Base-by-base conservation (phyloP, 1,139 yeast species). In the Hansenula sp. region DNA sequence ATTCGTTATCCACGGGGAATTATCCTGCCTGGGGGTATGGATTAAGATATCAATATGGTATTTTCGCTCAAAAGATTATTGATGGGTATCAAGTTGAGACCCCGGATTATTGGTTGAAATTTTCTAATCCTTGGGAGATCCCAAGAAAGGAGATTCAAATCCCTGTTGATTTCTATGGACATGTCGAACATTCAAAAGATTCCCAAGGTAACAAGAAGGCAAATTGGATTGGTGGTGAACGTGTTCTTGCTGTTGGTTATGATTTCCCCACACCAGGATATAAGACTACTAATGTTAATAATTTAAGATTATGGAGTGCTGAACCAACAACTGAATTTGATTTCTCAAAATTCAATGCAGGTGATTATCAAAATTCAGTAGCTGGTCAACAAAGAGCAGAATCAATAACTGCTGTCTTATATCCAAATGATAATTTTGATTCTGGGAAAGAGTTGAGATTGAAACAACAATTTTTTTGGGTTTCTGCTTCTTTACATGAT, bases 21-120 rank as follows among this genome's bases (percentile, higher is more conserved):
- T 88, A 87, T 64, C 90, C 95, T 29, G 96, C 96, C 42, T 90
- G 97, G 97, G 98, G 97, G 50, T 91, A 91, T 64, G 97, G 97
- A 48, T 72, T 90, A 55, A 83, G 95, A 62, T 90, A 90, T 68
- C 91, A 89, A 66, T 90, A 90, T 62, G 97, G 96, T 65, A 91
- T 91, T 56, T 91, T 91, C 68, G 79, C 89, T 56, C 98, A 91
- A 68, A 82, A 83, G 63, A 89, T 91, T 60, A 76, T 89, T 53
- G 89, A 91, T 60, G 97, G 97, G 15, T 87, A 87, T 66, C 97
- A 91, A 68, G 94, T 90, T 38, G 97, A 91, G 66, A 76, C 87
- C 38, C 97, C 97, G 4, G 97, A 91, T 64, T 87, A 90, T 66
- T 91, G 97, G 97, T 75, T 91, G 56, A 83, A 83, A 54, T 84